Evolutionary conservation across 106 monocot species (phyloP), one percentile per base, ranked within the genome.

Genomic region (Ottelia alismoides): DNA sequence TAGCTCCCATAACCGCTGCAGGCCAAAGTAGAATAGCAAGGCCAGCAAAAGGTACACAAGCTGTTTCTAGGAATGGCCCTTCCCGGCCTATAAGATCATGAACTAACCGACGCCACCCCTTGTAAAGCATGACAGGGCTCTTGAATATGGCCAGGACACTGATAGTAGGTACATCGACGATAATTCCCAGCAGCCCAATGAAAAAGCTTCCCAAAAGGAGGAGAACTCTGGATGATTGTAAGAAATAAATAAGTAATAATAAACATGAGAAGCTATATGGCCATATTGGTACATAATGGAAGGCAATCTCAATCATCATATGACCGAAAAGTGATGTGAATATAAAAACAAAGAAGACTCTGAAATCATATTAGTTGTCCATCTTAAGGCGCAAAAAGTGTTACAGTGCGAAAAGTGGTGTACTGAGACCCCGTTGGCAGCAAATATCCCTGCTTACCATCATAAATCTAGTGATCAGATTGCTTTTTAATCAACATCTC

Each of bases 21-120:
- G 98, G 98, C 98, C 98, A 99, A 19, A 99, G 77, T 21, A 99
- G 49, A 70, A 91, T 99, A 22, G 86, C 82, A 21, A 99, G 82
- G 66, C 85, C 85, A 43, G 98, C 98, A 64, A 99, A 90, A 23
- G 98, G 98, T 4, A 99, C 98, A 66, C 98, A 99, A 31, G 77
- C 85, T 21, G 90, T 91, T 62, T 99, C 98, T 54, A 99, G 62
- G 64, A 99, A 99, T 30, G 98, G 98, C 0, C 98, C 98, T 70
- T 85, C 98, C 46, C 98, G 71, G 12, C 98, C 98, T 28, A 99
- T 76, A 47, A 99, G 70, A 73, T 99, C 98, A 50, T 78, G 85
- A 58, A 86, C 67, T 30, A 99, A 60, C 27, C 77, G 68, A n/a
- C 64, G 72, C 98, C 98, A 99, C 57, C 98, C 98, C 51, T 86